A percentile compares a stretch with the other conserved stretches of the same genome.
phyloP scores from a whole-genome alignment of 2,329 filamentous ascomycete genomes.

The Graphilbum ipis-grandicollis region DNA sequence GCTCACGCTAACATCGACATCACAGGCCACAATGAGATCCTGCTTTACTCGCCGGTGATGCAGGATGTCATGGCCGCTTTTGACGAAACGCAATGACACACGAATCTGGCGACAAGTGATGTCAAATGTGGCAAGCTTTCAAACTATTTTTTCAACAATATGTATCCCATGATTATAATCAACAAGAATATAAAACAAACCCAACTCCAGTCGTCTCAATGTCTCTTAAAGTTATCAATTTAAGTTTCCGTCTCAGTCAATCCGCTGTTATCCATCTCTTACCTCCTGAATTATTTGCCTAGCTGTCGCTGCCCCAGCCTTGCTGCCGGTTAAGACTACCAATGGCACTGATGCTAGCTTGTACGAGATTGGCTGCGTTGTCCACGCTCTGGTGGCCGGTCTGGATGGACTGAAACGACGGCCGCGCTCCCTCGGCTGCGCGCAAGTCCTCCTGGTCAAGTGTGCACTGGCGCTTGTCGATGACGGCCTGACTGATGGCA shows the following conservation, averaged over 20 bases:
- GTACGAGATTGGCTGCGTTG: constrained; percentile 22
- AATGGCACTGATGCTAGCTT: constrained; percentile 32
- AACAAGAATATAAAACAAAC: too few relatives aligned
- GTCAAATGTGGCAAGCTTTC: too few relatives aligned
- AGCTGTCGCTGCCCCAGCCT: constrained; percentile 28
- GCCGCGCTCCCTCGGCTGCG: constrained; percentile 21
- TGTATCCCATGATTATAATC: too few relatives aligned
- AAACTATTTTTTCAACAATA: too few relatives aligned
- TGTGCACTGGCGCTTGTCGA: constrained; percentile 36
- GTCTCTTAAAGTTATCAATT: too few relatives aligned
- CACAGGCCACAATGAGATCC: constrained; percentile 51
- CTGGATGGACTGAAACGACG: constrained; percentile 18
- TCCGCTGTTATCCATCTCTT: too few relatives aligned
- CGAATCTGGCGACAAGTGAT: too few relatives aligned
- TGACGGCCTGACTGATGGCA: constrained; percentile 39
- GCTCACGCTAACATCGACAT: background rate
- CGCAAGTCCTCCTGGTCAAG: constrained; percentile 40
- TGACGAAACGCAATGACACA: constrained; percentile 14
- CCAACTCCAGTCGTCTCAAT: too few relatives aligned
- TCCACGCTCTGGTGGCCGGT: constrained; percentile 21
- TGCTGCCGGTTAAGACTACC: constrained; percentile 33
- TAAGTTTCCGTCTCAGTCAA: too few relatives aligned
- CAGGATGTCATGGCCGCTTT: constrained; percentile 51
- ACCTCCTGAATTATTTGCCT: too few relatives aligned
- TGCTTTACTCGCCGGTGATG: constrained; percentile 45